These are phyloP conservation scores for Cyclotella cryptica DNA, from an alignment of 108 stramenopile genomes.

Conservation along the genomic window DNA sequence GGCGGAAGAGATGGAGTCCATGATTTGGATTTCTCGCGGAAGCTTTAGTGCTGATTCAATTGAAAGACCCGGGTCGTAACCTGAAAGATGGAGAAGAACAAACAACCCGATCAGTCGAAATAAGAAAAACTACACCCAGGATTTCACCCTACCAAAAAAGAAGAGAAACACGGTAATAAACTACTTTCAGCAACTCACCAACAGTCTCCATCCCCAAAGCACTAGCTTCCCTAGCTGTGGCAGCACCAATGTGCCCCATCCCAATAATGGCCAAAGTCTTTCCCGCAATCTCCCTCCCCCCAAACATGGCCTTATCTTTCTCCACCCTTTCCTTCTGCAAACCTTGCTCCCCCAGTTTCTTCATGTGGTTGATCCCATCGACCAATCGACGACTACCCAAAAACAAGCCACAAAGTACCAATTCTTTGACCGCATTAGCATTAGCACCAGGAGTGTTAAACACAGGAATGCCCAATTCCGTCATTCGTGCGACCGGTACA, in stretches of 20 bases:
- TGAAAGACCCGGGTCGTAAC: conserved; percentile 95
- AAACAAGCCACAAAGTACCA: conserved; percentile 90
- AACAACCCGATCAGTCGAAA: not conserved
- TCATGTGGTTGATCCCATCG: conserved; percentile 92
- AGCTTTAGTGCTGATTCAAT: conserved; percentile 87
- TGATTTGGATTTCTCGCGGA: conserved; percentile 69
- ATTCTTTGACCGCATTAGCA: conserved; percentile 95
- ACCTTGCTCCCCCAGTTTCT: conserved; percentile 83
- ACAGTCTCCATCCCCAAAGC: conserved; percentile 91
- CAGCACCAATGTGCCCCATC: conserved; percentile 94
- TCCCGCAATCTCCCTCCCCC: conserved; percentile 90
- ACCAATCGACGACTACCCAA: conserved; percentile 82
- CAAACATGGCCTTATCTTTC: conserved; percentile 95
- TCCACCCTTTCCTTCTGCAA: conserved; percentile 89
- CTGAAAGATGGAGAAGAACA: conserved; percentile 25
- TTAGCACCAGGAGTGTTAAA: conserved; percentile 98
- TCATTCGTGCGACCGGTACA: conserved; percentile 93
- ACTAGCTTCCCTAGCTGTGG: conserved; percentile 88
- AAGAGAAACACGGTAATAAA: not conserved
- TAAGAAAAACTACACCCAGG: not conserved
- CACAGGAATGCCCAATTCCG: conserved; percentile 96
- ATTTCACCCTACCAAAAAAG: not conserved
- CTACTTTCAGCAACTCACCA: conserved; percentile 1
- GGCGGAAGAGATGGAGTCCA: conserved; percentile 78
- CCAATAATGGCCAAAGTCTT: conserved; percentile 97